These are phyloP conservation scores for Picochlorum sp. DNA, from an alignment of 139 green algal species.

Conservation along the genomic window DNA sequence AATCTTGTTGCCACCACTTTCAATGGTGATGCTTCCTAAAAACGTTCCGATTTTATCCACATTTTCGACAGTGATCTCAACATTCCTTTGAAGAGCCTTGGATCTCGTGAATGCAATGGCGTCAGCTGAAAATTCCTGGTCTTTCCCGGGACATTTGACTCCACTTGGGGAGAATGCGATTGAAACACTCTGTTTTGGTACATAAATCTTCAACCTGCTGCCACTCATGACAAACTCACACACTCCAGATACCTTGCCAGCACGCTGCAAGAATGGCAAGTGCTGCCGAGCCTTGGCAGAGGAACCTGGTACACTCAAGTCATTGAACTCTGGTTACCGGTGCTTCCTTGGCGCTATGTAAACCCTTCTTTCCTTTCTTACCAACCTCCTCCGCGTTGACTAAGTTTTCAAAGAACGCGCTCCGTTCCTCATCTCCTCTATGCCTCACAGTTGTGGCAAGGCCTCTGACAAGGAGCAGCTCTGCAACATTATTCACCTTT, in stretches of 20 bases:
- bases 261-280: slow-evolving; percentile 88
- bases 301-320: slow-evolving; percentile 64
- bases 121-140: slow-evolving; percentile 78
- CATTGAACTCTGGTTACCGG: slow-evolving; percentile 70
- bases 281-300: slow-evolving; percentile 70
- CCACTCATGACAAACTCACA: slow-evolving; percentile 81
- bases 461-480: slow-evolving; percentile 78
- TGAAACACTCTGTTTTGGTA: slow-evolving; percentile 79
- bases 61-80: slow-evolving; percentile 58
- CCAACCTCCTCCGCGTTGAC: slow-evolving; percentile 76
- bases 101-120: slow-evolving; percentile 72
- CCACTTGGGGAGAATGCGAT: slow-evolving; percentile 83
- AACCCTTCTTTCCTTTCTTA: slow-evolving; percentile 65
- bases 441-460: slow-evolving; percentile 75
- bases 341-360: slow-evolving; percentile 72
- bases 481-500: slow-evolving; percentile 62
- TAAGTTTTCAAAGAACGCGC: slow-evolving; percentile 77
- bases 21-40: slow-evolving; percentile 56
- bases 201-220: slow-evolving; percentile 69
- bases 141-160: slow-evolving; percentile 56
- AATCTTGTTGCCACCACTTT: slow-evolving; percentile 20
- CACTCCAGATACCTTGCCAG: slow-evolving; percentile 50
- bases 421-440: slow-evolving; percentile 36
- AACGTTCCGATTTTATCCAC: slow-evolving; percentile 90
- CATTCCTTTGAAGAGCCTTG: slow-evolving; percentile 60